Conservation (phyloP, 805 yeast species). For the Myxozyma monticola region DNA sequence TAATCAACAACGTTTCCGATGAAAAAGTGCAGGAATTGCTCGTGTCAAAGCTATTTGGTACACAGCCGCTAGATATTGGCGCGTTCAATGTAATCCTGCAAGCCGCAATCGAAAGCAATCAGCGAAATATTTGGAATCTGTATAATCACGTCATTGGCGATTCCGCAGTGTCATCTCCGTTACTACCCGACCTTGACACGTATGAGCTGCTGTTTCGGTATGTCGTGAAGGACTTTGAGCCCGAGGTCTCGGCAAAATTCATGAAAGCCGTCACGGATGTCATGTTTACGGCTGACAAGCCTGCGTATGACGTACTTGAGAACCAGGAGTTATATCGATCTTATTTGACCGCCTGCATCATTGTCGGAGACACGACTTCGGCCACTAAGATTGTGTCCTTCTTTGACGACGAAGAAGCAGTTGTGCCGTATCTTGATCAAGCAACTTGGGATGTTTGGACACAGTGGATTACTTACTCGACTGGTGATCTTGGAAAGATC, state of each 20-base stretch:
- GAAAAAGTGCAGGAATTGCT: conserved; percentile 14
- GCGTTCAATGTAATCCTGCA: conserved; percentile 27
- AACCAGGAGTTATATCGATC: conserved; percentile 22
- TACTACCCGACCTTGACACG: conserved; percentile 25
- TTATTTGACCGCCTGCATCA: conserved; percentile 24
- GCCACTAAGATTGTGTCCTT: conserved; percentile 3
- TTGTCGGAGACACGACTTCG: conserved; percentile 1
- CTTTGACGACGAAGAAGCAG: conserved; percentile 14
- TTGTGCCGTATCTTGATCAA: conserved; percentile 29
- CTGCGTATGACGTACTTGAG: conserved; percentile 16
- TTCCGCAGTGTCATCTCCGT: background rate
- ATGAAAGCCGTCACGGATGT: conserved; percentile 13
- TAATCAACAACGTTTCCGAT: conserved; percentile 20
- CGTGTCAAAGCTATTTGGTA: conserved; percentile 13
- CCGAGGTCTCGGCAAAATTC: conserved; percentile 10
- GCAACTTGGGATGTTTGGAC: conserved; percentile 42
- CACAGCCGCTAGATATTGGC: conserved; percentile 11
- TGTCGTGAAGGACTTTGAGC: conserved; percentile 17
- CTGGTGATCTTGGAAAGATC: conserved; percentile 20
- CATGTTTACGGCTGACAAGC: conserved; percentile 9
- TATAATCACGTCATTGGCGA: conserved; percentile 5
- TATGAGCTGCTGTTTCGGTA: conserved; percentile 27
- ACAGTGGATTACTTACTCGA: conserved; percentile 39
- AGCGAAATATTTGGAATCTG: conserved; percentile 18
- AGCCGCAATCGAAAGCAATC: conserved; percentile 23